Percentiles rank a stretch among this genome's conserved stretches.
Conservation (phyloP, 1,284 basidiomycete genomes). For the Ceraceosorus bombacis region DNA sequence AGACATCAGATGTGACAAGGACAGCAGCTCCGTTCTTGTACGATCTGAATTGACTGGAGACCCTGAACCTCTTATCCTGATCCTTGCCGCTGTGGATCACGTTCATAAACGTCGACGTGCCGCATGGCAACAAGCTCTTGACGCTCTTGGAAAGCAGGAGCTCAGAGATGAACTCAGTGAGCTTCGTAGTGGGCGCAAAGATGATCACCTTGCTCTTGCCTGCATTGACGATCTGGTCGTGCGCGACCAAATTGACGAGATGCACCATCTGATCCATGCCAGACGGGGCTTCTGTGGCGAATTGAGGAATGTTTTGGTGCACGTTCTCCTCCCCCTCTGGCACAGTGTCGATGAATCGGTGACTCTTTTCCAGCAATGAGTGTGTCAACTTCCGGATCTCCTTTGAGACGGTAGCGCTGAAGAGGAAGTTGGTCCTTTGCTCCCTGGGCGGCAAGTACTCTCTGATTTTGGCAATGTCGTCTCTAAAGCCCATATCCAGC, state of each 20-base stretch:
- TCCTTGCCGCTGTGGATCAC: constrained; percentile 80
- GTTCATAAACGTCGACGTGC: constrained; percentile 48
- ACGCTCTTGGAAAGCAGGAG: constrained; percentile 13
- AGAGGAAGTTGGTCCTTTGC: constrained; percentile 80
- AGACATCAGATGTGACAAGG: constrained; percentile 52
- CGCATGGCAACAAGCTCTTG: not conserved
- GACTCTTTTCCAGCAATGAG: constrained; percentile 58
- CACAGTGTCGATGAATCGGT: constrained; percentile 59
- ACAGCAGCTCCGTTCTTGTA: constrained; percentile 54
- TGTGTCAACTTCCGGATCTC: constrained; percentile 53
- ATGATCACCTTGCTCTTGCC: constrained; percentile 71
- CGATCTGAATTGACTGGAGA: constrained; percentile 63
- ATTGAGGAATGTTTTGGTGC: constrained; percentile 73
- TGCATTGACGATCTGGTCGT: constrained; percentile 76
- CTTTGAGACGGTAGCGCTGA: constrained; percentile 70
- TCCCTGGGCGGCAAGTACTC: constrained; percentile 61
- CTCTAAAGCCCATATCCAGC: constrained; percentile 90
- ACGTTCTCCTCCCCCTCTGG: constrained; percentile 59
- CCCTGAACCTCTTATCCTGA: constrained; percentile 61
- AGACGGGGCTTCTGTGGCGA: constrained; percentile 65
- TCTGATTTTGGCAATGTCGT: constrained; percentile 73
- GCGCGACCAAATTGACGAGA: constrained; percentile 69
- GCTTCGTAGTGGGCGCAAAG: constrained; percentile 82
- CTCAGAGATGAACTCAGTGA: constrained; percentile 53
- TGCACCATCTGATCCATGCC: constrained; percentile 70